Evolutionary conservation across 2,329 filamentous ascomycete genomes (phyloP).

Genomic region (Hypoxylon sp.): DNA sequence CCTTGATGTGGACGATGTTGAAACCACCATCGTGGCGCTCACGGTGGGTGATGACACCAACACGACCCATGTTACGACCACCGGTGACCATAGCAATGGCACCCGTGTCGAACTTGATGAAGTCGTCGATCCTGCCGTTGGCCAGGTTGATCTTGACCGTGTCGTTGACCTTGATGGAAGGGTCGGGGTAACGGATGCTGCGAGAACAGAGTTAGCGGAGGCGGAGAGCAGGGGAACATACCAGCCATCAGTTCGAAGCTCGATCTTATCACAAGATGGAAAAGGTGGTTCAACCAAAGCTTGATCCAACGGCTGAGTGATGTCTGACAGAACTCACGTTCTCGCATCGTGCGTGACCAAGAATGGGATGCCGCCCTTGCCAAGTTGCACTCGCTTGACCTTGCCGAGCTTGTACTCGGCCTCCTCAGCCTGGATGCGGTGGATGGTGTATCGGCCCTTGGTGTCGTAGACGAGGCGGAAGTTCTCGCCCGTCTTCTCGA

Average conservation of each 20-base stretch:
- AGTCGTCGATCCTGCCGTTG: constrained; percentile 98
- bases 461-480: constrained; percentile 99
- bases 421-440: constrained; percentile 99
- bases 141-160: constrained; percentile 98
- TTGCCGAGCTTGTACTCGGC: constrained; percentile 99
- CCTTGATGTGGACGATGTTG: constrained; percentile 99
- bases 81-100: constrained; percentile 98
- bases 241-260: constrained; percentile 60
- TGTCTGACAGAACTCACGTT: constrained; percentile 98
- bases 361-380: constrained; percentile 99
- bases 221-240: constrained; percentile 53
- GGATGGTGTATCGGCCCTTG: constrained; percentile 99
- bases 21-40: constrained; percentile 99
- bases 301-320: constrained; percentile 99
- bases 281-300: constrained; percentile 77
- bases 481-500: constrained; percentile 99
- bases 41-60: constrained; percentile 99
- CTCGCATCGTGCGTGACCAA: constrained; percentile 99
- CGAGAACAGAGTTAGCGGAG: constrained; percentile 51
- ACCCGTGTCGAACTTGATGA: constrained; percentile 98
- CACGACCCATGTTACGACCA: constrained; percentile 99
- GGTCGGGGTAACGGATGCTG: constrained; percentile 99
- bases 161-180: constrained; percentile 99
- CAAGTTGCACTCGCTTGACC: constrained; percentile 99
- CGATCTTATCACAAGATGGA: constrained; percentile 45